These are phyloP conservation scores for Alternaria brassicicola DNA, from an alignment of 2,329 filamentous ascomycete genomes.

Conservation along the genomic window DNA sequence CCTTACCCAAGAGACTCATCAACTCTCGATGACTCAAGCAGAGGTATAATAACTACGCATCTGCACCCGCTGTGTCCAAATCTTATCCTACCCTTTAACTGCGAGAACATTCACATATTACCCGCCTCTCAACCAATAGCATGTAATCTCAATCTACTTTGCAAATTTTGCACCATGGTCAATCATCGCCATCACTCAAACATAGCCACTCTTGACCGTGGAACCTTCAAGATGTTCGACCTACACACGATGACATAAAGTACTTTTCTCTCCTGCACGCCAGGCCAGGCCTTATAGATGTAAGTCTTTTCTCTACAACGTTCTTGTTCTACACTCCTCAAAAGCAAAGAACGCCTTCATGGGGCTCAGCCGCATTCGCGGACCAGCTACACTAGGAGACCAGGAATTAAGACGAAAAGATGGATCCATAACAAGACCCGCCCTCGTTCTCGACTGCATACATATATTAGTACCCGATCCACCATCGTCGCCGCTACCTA, in stretches of 20 bases:
- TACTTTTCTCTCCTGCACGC: background rate
- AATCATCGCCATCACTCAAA: background rate
- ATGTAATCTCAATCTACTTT: background rate
- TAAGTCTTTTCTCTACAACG: background rate
- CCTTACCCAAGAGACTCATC: background rate
- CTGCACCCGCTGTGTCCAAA: background rate
- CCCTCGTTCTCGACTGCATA: background rate
- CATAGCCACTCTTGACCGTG: background rate
- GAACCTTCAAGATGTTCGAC: background rate
- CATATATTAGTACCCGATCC: constrained; percentile 1
- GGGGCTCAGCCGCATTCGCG: background rate
- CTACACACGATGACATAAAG: background rate
- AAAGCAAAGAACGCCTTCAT: background rate
- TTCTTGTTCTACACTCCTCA: background rate
- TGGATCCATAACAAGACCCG: background rate
- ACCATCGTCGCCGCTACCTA: constrained; percentile 16
- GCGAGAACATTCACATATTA: background rate
- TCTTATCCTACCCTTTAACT: background rate
- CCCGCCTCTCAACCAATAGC: background rate
- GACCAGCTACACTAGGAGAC: background rate
- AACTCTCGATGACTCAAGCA: constrained; percentile 3
- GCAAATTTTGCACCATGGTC: background rate
- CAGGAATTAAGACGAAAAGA: background rate
- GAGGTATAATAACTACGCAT: background rate
- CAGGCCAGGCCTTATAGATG: background rate